phyloP scores from a whole-genome alignment of 495 filamentous ascomycete genomes.

The Neurospora cerealis region DNA sequence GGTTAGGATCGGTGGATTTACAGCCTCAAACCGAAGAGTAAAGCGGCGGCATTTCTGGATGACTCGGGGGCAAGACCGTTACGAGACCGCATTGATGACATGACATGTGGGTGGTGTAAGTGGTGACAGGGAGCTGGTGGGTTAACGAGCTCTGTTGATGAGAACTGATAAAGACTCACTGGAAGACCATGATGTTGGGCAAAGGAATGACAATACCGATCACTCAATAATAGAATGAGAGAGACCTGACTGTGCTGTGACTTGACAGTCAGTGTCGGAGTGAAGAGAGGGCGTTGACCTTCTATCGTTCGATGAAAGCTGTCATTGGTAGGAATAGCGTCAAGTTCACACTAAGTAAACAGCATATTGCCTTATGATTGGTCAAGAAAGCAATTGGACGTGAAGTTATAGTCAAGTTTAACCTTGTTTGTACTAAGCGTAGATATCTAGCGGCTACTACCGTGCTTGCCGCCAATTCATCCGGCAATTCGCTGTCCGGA shows the following conservation, averaged over 20 bases:
- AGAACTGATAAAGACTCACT: neutral
- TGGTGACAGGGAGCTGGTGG: neutral
- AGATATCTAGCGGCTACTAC: neutral
- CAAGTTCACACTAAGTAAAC: neutral
- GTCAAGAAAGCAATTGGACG: neutral
- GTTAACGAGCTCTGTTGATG: no score
- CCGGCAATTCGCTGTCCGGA: neutral
- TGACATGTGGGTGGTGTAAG: neutral
- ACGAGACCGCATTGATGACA: no score
- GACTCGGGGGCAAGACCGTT: no score
- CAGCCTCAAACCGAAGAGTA: no score
- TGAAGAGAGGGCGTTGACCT: neutral
- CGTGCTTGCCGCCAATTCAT: neutral
- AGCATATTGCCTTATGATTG: neutral
- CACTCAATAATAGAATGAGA: neutral
- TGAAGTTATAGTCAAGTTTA: neutral
- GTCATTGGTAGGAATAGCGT: neutral
- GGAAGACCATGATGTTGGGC: neutral
- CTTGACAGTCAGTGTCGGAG: neutral
- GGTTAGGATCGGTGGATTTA: no score
- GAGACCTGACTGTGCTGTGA: neutral
- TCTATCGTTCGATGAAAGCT: neutral
- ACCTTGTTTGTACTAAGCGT: neutral
- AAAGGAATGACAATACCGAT: neutral
- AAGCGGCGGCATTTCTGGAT: no score